A percentile compares a stretch with the other conserved stretches of the same genome.
phyloP scores from a whole-genome alignment of 78 protist species.

The Dictyostelium brefeldianum region DNA sequence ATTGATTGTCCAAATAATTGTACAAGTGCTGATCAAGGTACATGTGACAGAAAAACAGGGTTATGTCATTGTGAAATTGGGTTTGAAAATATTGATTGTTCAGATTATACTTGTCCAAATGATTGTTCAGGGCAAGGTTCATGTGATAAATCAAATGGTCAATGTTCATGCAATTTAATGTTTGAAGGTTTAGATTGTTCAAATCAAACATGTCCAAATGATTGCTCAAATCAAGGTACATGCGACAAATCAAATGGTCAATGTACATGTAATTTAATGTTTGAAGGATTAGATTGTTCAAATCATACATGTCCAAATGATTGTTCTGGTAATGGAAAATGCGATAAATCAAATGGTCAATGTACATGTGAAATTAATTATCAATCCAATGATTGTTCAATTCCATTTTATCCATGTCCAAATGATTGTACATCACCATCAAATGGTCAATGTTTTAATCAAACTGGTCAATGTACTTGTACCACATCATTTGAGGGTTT shows the following conservation, averaged over 20 bases:
- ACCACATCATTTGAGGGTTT: neutral
- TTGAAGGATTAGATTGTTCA: neutral
- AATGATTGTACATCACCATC: neutral
- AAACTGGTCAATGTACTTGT: constrained; percentile 26
- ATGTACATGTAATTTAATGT: neutral
- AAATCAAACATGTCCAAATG: constrained; percentile 10
- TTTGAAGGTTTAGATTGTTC: constrained; percentile 6
- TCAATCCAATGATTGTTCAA: neutral
- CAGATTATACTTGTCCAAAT: constrained; percentile 6
- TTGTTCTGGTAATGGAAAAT: neutral
- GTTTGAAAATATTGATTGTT: neutral
- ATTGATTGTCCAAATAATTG: constrained; percentile 22
- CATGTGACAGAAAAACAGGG: constrained; percentile 1
- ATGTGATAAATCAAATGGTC: neutral
- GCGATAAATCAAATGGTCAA: neutral
- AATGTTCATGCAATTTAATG: neutral
- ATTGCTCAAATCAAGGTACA: neutral
- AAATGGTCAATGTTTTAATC: constrained; percentile 8
- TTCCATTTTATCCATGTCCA: neutral
- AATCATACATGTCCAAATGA: neutral
- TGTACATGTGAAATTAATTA: neutral
- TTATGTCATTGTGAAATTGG: neutral
- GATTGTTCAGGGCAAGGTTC: neutral
- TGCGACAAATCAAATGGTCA: neutral
- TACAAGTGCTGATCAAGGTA: neutral